These are phyloP conservation scores for Sanguinoderma infundibulare DNA, from an alignment of 1,284 basidiomycete genomes.

Conservation along the genomic window DNA sequence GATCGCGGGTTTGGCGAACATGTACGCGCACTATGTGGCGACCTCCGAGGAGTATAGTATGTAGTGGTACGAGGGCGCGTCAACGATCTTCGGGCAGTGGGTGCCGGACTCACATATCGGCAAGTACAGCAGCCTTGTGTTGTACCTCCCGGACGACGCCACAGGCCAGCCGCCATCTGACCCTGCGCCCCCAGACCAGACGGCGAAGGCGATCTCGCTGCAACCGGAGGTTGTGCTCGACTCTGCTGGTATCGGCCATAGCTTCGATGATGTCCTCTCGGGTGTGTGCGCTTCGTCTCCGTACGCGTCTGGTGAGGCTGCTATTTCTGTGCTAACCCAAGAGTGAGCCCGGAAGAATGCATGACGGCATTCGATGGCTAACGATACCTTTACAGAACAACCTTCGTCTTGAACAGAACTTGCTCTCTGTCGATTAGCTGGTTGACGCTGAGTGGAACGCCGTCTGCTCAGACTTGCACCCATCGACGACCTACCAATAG, in stretches of 20 bases:
- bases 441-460: slow-evolving; percentile 56
- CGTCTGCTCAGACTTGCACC: slow-evolving; percentile 79
- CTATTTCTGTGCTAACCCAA: slow-evolving; percentile 67
- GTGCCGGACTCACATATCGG: slow-evolving; percentile 83
- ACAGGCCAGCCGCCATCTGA: slow-evolving; percentile 56
- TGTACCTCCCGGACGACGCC: slow-evolving; percentile 59
- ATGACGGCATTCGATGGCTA: neutral
- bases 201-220: slow-evolving; percentile 68
- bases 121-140: slow-evolving; percentile 70
- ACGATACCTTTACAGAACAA: slow-evolving; percentile 63
- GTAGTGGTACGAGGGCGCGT: slow-evolving; percentile 84
- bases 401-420: slow-evolving; percentile 74
- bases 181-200: slow-evolving; percentile 69
- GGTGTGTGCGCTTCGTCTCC: slow-evolving; percentile 56
- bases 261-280: slow-evolving; percentile 69
- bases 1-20: slow-evolving; percentile 80
- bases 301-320: slow-evolving; percentile 63
- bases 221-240: slow-evolving; percentile 73
- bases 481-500: slow-evolving; percentile 79
- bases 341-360: slow-evolving; percentile 47
- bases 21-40: slow-evolving; percentile 78
- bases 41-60: slow-evolving; percentile 78
- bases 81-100: slow-evolving; percentile 79
- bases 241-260: slow-evolving; percentile 55
- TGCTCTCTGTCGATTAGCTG: slow-evolving; percentile 68